A percentile compares a stretch with the other conserved stretches of the same genome.
Conservation (phyloP, 2,329 filamentous ascomycete species). For the Fusarium albidum region DNA sequence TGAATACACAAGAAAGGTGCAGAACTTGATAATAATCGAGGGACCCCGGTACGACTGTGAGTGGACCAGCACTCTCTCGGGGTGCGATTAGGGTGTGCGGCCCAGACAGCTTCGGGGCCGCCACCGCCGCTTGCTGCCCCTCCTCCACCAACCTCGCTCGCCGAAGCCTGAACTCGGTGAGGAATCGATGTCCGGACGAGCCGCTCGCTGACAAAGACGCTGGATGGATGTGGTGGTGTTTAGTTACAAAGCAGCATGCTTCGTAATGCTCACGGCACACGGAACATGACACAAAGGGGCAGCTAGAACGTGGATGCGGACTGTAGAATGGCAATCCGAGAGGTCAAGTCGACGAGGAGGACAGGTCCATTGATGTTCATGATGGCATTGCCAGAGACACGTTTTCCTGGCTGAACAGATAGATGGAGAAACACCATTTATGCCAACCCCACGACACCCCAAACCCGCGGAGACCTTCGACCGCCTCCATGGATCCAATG, state of each 20-base stretch:
- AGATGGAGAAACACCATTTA: conserved; percentile 33
- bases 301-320: not conserved
- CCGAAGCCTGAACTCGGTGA: conserved; percentile 39
- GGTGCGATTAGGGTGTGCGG: conserved; percentile 16
- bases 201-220: conserved; percentile 34
- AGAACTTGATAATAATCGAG: conserved; percentile 28
- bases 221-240: conserved; percentile 19
- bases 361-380: conserved; percentile 17
- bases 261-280: conserved; percentile 35
- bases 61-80: conserved; percentile 39
- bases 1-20: not conserved
- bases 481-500: conserved; percentile 15
- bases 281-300: conserved; percentile 1
- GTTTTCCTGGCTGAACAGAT: conserved; percentile 10
- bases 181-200: conserved; percentile 32
- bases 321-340: conserved; percentile 9
- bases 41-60: conserved; percentile 25
- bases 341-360: not conserved
- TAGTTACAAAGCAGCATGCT: conserved; percentile 30
- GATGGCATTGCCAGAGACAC: conserved; percentile 20
- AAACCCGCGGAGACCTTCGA: conserved; percentile 27
- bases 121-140: conserved; percentile 22
- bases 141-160: conserved; percentile 28
- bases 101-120: conserved; percentile 22
- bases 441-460: conserved; percentile 30